Evolutionary conservation across 129 eudicot genomes (phyloP), one percentile per base, ranked within the genome.

Genomic region (Artemisia argyi): DNA sequence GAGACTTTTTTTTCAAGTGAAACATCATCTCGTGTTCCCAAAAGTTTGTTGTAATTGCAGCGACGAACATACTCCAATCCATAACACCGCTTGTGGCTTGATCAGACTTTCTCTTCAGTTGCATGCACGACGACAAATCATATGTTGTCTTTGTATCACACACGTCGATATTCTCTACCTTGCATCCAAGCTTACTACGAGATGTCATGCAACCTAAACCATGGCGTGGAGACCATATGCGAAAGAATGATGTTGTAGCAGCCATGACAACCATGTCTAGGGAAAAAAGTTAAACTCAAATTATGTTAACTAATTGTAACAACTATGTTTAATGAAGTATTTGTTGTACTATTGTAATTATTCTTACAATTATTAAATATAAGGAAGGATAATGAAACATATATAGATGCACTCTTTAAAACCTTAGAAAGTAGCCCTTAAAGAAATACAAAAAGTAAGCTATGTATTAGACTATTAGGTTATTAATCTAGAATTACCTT

Each of bases 11-110:
- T 60, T 26, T 49, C 8, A 9, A 11, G 47, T 50, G 3, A 19
- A 51, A 11, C 12, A 39, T 63, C 26, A 18, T 28, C 15, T 62
- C 49, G 2, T 9, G 68, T 16, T 39, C 50, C 51, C 88, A 78
- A 77, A 90, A 87, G 16, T 87, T 79, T 0, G 97, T 91, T 3
- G 96, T 91, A 28, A 88, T 82, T 18, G 88, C 89, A 73, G 89
- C 84, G 66, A 88, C 85, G 17, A 86, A 86, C 88, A 85, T 83
- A 80, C 86, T 79, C 93, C 89, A 86, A 78, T 86, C 89, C 82
- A 66, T 72, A 9, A 62, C 80, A 18, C 84, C 91, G 53, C 78
- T 80, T 59, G 75, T 78, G 11, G 42, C 42, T 32, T 4, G 86
- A 19, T 82, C 89, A 50, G 22, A 20, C 22, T 83, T 87, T 77